Base-by-base conservation (phyloP, 352 stramenopile species). In the Globisporangium carolinianum region DNA sequence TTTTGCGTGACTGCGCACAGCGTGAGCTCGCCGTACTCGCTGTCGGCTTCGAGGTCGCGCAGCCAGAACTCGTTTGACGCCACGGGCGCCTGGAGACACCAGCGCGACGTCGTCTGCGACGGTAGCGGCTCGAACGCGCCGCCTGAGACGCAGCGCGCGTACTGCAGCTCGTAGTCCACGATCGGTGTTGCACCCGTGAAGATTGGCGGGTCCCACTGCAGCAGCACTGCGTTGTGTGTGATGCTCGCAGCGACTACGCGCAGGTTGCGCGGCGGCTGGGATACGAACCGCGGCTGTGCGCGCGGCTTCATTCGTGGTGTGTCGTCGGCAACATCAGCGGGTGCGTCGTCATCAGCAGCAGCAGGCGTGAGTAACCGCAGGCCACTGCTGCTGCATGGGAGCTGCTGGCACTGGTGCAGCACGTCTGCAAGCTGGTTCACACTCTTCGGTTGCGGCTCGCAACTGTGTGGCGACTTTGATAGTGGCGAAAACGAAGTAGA, bases 151-250 rank as follows among this genome's bases (percentile, higher is more conserved):
- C 37, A 57, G 4, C 72, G 53, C 0, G 76, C 78, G 47, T 72
- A 83, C 0, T n/a, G 66, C 4, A 91, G 47, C 52, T 87, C 77
- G 54, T 85, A 89, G 55, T 91, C 81, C 42, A 85, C 66, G 62
- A 91, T 83, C 8, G 63, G 64, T 24, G 71, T 71, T 2, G 79
- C 87, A 3, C 77, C 79, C 1, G 79, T 91, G 60, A 91, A 89
- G 54, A 89, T 89, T 0, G 81, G 81, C 12, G 66, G 65, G 35
- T 91, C 75, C 79, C 79, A 91, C 52, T 63, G 35, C 43, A 89
- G 57, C 1, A 69, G 56, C 36, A 91, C 53, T 0, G 66, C 47
- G 35, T 73, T 83, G 56, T 89, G 79, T 0, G 60, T 61, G 45
- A 77, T 60, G 7, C 58, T 63, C 11, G 69, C 68, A 1, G 54